A percentile compares a stretch with the other conserved stretches of the same genome.
Evolutionary conservation across 306 rosid species (phyloP).

Genomic region (Carpinus fangiana): DNA sequence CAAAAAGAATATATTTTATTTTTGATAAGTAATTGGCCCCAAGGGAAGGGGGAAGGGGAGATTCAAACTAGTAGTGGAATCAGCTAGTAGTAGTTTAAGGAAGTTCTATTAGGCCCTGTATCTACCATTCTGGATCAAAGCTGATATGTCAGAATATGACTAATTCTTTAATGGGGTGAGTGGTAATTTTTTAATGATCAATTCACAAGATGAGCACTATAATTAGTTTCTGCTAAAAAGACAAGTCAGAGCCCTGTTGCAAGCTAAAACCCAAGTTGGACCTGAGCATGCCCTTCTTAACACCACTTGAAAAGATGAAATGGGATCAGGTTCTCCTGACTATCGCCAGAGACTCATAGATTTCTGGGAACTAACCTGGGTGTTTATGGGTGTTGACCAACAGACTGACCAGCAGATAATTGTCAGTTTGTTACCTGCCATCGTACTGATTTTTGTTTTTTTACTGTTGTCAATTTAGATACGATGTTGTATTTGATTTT

Average conservation of each 20-base stretch:
- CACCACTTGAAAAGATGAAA: neutral
- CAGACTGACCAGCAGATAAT: neutral
- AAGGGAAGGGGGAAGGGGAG: no score
- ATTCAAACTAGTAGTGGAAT: neutral
- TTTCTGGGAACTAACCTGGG: neutral
- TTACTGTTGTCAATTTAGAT: slow-evolving; percentile 8
- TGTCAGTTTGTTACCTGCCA: neutral
- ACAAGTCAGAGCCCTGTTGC: neutral
- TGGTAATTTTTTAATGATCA: neutral
- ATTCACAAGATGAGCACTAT: neutral
- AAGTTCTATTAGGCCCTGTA: neutral
- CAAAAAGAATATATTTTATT: neutral
- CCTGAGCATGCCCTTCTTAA: neutral
- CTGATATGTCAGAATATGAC: neutral
- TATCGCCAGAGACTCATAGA: neutral
- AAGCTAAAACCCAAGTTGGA: neutral
- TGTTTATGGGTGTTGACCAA: neutral
- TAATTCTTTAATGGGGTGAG: neutral
- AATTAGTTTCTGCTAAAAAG: neutral
- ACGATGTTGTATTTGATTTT: slow-evolving; percentile 3
- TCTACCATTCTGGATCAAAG: neutral
- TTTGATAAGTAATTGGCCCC: no score
- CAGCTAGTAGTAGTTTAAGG: neutral
- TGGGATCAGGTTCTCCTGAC: neutral
- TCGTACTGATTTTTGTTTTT: neutral